A percentile compares a stretch with the other conserved stretches of the same genome.
These are phyloP conservation scores for Cornus controversa DNA, from an alignment of 148 eudicot genomes.

Conservation along the genomic window DNA sequence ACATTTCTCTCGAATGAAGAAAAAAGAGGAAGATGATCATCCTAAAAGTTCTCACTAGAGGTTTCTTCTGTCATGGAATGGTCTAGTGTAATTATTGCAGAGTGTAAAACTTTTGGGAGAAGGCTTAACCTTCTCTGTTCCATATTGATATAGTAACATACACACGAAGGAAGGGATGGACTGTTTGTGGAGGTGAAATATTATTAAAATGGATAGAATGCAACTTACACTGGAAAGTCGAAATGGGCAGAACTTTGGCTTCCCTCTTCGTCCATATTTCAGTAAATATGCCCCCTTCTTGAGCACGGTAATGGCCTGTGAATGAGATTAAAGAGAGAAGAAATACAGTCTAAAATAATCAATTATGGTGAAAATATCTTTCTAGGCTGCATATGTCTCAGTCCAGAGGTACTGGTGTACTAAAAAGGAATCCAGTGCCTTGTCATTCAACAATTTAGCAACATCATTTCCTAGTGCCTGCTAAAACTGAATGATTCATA, in stretches of 20 bases:
- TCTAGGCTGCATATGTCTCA: background rate
- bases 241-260: slow-evolving; percentile 58
- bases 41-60: background rate
- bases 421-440: background rate
- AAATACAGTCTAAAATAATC: background rate
- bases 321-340: background rate
- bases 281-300: slow-evolving; percentile 56
- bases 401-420: background rate
- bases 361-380: background rate
- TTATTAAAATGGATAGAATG: background rate
- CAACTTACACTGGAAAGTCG: slow-evolving; percentile 48
- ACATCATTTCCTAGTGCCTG: background rate
- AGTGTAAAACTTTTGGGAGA: slow-evolving; percentile 3
- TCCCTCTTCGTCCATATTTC: slow-evolving; percentile 57
- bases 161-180: background rate
- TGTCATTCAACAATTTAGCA: background rate
- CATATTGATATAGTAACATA: background rate
- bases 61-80: background rate
- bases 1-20: background rate
- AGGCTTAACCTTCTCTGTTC: slow-evolving; percentile 6
- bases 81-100: background rate
- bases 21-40: background rate
- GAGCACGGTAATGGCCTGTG: slow-evolving; percentile 47
- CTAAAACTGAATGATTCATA: background rate
- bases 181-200: background rate